Evolutionary conservation across 2,329 filamentous ascomycete genomes (phyloP).

Genomic region (Paraconiothyrium sp.): DNA sequence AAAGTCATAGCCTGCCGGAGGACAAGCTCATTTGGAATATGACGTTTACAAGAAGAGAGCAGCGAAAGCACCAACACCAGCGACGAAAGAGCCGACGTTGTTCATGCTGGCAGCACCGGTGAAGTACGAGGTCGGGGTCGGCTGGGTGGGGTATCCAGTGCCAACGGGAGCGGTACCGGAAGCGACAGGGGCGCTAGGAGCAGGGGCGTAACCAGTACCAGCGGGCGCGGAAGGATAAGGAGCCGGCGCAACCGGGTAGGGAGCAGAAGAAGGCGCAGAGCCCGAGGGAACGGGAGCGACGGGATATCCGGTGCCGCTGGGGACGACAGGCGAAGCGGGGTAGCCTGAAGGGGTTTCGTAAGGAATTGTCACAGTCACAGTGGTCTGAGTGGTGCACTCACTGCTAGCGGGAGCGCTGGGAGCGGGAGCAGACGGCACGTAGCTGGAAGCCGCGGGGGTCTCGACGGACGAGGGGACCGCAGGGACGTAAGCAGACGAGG

Average conservation of each 20-base stretch:
- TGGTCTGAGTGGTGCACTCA: conserved; percentile 53
- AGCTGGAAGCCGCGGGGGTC: conserved; percentile 17
- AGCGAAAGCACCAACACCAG: conserved; percentile 53
- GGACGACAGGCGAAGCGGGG: conserved; percentile 37
- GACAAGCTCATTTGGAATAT: conserved; percentile 44
- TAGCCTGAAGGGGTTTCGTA: conserved; percentile 33
- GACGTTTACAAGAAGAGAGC: conserved; percentile 56
- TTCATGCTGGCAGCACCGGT: conserved; percentile 49
- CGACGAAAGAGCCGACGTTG: conserved; percentile 49
- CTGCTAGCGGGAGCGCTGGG: conserved; percentile 8
- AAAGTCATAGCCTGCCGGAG: conserved; percentile 50
- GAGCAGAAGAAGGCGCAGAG: conserved; percentile 38
- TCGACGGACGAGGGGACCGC: conserved; percentile 7
- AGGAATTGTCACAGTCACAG: conserved; percentile 54
- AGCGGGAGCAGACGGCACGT: conserved; percentile 26
- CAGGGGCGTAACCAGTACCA: conserved; percentile 37
- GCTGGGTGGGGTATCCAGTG: conserved; percentile 47
- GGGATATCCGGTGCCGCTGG: conserved; percentile 38
- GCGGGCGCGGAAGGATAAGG: conserved; percentile 42
- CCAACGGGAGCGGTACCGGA: conserved; percentile 39
- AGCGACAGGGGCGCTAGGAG: conserved; percentile 23
- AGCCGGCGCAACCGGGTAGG: conserved; percentile 45
- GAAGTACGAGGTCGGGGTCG: conserved; percentile 43
- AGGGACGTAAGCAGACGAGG: conserved; percentile 14
- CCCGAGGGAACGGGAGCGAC: conserved; percentile 25